These are phyloP conservation scores for Globisporangium uncinulatum DNA, from an alignment of 352 stramenopile genomes.

Conservation along the genomic window DNA sequence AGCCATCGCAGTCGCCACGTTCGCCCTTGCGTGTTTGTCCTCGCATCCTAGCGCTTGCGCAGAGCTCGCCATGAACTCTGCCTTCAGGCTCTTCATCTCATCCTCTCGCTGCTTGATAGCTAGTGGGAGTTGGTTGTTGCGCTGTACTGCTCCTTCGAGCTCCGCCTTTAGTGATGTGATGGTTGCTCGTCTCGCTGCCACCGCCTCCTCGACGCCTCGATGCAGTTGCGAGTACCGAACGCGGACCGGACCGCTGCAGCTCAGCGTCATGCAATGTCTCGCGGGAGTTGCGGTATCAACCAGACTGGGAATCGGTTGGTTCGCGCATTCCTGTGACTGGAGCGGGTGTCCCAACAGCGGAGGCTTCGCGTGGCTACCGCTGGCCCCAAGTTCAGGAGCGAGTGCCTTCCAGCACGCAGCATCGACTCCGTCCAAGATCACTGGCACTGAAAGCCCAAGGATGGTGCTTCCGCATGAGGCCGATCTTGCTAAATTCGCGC, in stretches of 20 bases:
- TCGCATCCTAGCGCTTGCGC: constrained; percentile 10
- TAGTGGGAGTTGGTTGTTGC: constrained; percentile 27
- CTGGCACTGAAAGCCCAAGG: neutral
- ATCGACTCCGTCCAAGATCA: constrained; percentile 24
- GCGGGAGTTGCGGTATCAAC: neutral
- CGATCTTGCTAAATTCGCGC: neutral
- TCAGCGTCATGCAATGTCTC: neutral
- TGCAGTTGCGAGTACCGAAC: constrained; percentile 32
- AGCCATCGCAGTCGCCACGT: neutral
- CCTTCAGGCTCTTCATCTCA: neutral
- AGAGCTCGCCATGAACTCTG: constrained; percentile 7
- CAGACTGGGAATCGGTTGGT: too few relatives aligned
- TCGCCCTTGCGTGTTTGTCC: neutral
- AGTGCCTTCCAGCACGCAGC: constrained; percentile 31
- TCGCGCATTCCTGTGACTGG: neutral
- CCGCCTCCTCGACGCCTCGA: constrained; percentile 21
- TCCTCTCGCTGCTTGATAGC: constrained; percentile 18
- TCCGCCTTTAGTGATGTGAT: constrained; percentile 15
- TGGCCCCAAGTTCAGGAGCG: neutral
- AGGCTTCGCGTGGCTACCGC: neutral
- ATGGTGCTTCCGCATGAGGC: neutral
- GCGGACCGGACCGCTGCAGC: neutral
- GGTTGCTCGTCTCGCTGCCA: constrained; percentile 16
- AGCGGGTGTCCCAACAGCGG: neutral
- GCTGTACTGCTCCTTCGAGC: constrained; percentile 17